Evolutionary conservation across 1,139 yeast genomes (phyloP), one percentile per base, ranked within the genome.

Genomic region (Suhomyces kunorum): DNA sequence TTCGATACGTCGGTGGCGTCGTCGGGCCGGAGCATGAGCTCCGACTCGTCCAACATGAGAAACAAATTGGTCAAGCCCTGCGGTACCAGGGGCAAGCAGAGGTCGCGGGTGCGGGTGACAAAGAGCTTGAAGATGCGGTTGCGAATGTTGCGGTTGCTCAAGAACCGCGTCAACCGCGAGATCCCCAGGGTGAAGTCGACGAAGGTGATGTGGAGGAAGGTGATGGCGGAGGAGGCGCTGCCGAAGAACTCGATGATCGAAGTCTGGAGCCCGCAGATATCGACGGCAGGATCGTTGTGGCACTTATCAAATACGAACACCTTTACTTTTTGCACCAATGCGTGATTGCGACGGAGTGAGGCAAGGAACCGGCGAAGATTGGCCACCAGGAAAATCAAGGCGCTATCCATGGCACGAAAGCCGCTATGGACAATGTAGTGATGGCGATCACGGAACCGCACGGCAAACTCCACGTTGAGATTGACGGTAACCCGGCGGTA

Each of bases 221-320:
- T 61, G 39, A 66, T 49, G 29, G 58, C 59, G 2, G 40, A 32
- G 24, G 68, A 57, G 34, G 54, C 39, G 12, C 43, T 25, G 1
- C 64, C 70, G 47, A 68, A 64, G 40, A 58, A 59, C 6, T 58
- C 62, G 28, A 66, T 55, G 13, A 64, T 44, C 24, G 54, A 48
- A 8, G 51, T 38, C 44, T 65, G 69, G 16, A 60, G 36, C n/a
- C 25, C 16, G 20, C 48, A 47, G 9, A 57, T 42, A 23, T 55
- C 57, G 11, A 38, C 32, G 6, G 29, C 32, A 11, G 43, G 51
- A 30, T 49, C 49, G 13, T 55, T 42, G 40, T 54, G 53, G 48
- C 71, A 64, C 46, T 66, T 66, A 42, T 67, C 73, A 49, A 68
- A 66, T 11, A 66, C 58, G 43, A 68, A 66, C 39, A 50, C 63